A percentile compares a stretch with the other conserved stretches of the same genome.
phyloP scores from a whole-genome alignment of 148 eudicot species.

The Polygonum aviculare region DNA sequence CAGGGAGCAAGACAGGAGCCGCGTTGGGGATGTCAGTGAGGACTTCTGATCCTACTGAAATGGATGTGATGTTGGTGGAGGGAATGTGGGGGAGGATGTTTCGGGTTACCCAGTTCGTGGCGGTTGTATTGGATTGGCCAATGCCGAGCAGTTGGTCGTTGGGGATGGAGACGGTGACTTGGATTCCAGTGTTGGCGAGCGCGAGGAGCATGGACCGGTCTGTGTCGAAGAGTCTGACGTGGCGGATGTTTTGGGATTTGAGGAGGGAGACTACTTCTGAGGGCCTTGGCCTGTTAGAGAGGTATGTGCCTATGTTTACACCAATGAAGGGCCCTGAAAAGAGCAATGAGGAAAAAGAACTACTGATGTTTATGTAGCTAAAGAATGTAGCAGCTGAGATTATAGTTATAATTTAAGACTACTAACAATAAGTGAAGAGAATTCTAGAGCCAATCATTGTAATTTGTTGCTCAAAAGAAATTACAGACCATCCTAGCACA shows the following conservation, averaged over 20 bases:
- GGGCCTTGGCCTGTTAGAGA: conserved; percentile 67
- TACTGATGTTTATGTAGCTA: neutral
- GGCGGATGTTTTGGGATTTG: conserved; percentile 64
- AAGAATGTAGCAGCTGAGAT: neutral
- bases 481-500: too few species aligned
- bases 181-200: conserved; percentile 63
- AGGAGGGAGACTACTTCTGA: conserved; percentile 74
- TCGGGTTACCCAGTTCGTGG: conserved; percentile 80
- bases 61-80: conserved; percentile 74
- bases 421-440: too few species aligned
- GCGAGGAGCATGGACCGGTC: conserved; percentile 72
- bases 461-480: too few species aligned
- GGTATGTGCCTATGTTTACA: conserved; percentile 64
- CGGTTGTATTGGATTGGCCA: conserved; percentile 84
- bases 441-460: too few species aligned
- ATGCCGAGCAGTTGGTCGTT: conserved; percentile 75
- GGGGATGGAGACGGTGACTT: conserved; percentile 72
- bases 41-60: conserved; percentile 84
- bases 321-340: conserved; percentile 65
- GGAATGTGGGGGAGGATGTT: conserved; percentile 68
- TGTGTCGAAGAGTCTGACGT: conserved; percentile 63
- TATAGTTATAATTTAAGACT: neutral
- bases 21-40: conserved; percentile 73
- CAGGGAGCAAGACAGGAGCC: conserved; percentile 61
- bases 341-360: neutral